These are phyloP conservation scores for Cystobasidium slooffiae DNA, from an alignment of 1,284 basidiomycete genomes.

Conservation along the genomic window DNA sequence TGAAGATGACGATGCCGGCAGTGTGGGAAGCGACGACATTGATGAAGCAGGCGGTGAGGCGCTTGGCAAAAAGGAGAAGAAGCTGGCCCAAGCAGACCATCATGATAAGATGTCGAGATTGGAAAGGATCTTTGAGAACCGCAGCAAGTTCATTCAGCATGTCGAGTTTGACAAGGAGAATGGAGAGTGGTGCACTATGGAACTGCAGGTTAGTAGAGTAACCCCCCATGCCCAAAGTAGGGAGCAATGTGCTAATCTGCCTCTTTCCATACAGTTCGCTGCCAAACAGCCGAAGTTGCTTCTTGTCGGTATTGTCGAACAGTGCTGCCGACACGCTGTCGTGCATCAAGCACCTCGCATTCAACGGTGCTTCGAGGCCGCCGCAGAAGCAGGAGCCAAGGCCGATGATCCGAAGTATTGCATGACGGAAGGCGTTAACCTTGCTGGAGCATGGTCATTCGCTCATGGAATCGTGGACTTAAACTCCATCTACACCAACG, in stretches of 20 bases:
- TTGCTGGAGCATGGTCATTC: constrained; percentile 88
- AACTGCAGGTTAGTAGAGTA: constrained; percentile 70
- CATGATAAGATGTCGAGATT: constrained; percentile 56
- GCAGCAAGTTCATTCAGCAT: constrained; percentile 62
- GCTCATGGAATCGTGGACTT: constrained; percentile 79
- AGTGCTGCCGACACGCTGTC: constrained; percentile 77
- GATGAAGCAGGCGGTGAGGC: constrained; percentile 58
- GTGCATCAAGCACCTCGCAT: constrained; percentile 88
- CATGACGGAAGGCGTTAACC: constrained; percentile 79
- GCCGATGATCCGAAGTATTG: constrained; percentile 54
- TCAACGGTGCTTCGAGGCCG: constrained; percentile 75
- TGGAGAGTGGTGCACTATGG: constrained; percentile 72
- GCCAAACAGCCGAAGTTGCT: constrained; percentile 73
- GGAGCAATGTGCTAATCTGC: background rate
- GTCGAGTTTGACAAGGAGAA: constrained; percentile 71
- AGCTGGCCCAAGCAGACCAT: constrained; percentile 59
- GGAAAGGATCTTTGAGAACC: constrained; percentile 62
- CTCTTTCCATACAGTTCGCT: constrained; percentile 14
- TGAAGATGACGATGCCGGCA: constrained; percentile 55
- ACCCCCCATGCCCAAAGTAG: constrained; percentile 14
- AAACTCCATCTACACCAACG: constrained; percentile 87
- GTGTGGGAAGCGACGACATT: constrained; percentile 40
- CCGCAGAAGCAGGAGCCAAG: constrained; percentile 55
- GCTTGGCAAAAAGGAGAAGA: constrained; percentile 55
- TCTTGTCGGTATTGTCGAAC: constrained; percentile 86